A percentile compares a stretch with the other conserved stretches of the same genome.
These are phyloP conservation scores for Yamadazyma conglobata DNA, from an alignment of 1,139 yeast species.

Conservation along the genomic window DNA sequence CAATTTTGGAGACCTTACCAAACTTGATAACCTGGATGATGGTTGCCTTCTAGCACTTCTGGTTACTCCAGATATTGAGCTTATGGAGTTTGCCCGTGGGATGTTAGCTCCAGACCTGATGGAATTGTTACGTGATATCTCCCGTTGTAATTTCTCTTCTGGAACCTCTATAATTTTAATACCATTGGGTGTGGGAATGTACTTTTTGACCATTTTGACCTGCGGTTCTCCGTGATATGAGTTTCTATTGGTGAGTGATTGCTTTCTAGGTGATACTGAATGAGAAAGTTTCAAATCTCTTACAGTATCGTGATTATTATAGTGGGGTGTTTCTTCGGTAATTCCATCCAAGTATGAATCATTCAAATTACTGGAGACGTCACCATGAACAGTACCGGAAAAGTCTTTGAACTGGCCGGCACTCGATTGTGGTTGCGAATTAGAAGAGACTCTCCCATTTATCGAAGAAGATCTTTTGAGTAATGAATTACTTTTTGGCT, in stretches of 20 bases:
- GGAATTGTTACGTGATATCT: constrained; percentile 40
- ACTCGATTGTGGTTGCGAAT: constrained; percentile 7
- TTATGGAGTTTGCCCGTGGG: constrained; percentile 24
- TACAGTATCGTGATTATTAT: constrained; percentile 23
- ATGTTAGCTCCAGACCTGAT: constrained; percentile 31
- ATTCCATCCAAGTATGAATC: constrained; percentile 30
- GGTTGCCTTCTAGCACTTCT: constrained; percentile 12
- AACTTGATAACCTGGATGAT: constrained; percentile 19
- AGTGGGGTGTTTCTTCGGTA: constrained; percentile 21
- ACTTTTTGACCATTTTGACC: constrained; percentile 44
- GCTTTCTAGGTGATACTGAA: constrained; percentile 3
- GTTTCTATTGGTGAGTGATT: too few relatives aligned
- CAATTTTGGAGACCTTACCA: constrained; percentile 12
- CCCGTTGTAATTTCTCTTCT: constrained; percentile 33
- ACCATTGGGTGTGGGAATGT: constrained; percentile 48
- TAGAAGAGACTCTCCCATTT: constrained; percentile 2
- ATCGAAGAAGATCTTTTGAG: constrained; percentile 13
- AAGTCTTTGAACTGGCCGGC: constrained; percentile 12
- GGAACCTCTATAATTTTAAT: constrained; percentile 49
- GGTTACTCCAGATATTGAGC: constrained; percentile 10
- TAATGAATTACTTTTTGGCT: constrained; percentile 10
- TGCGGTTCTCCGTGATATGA: constrained; percentile 3
- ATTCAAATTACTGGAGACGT: constrained; percentile 29
- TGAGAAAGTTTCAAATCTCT: constrained; percentile 24
- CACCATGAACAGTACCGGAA: constrained; percentile 13